phyloP scores from a whole-genome alignment of 257 asterid genomes.

The Gentiana macrophylla region DNA sequence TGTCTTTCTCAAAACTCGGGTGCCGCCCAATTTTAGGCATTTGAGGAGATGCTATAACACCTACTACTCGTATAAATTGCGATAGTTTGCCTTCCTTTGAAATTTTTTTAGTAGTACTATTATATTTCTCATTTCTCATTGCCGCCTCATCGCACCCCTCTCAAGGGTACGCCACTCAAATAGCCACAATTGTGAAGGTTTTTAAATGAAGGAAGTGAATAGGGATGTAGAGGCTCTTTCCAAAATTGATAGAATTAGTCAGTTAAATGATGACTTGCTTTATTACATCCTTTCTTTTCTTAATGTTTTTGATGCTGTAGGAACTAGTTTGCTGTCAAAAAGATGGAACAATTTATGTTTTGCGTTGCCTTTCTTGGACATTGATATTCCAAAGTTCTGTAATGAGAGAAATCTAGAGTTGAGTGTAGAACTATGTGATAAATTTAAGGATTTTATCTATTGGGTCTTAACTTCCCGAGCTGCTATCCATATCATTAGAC shows the following conservation, averaged over 20 bases:
- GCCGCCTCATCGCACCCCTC: too few relatives aligned
- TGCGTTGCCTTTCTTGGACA: constrained; percentile 7
- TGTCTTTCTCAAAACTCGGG: too few relatives aligned
- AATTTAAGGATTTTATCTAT: constrained; percentile 6
- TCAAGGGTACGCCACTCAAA: too few relatives aligned
- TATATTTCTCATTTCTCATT: too few relatives aligned
- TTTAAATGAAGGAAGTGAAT: too few relatives aligned
- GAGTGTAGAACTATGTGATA: background rate
- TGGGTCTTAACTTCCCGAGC: constrained; percentile 7
- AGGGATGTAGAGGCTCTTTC: too few relatives aligned
- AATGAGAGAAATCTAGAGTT: background rate
- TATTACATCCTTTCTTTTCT: constrained; percentile 6
- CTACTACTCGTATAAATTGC: too few relatives aligned
- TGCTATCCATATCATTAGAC: background rate
- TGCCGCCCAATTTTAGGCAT: too few relatives aligned
- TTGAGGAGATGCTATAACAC: too few relatives aligned
- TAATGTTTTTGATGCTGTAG: background rate
- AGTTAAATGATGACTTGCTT: constrained; percentile 1
- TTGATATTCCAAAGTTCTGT: background rate
- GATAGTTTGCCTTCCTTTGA: too few relatives aligned
- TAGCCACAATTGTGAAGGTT: too few relatives aligned
- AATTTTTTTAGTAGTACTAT: too few relatives aligned
- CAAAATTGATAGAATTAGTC: constrained; percentile 2
- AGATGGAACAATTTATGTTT: constrained; percentile 5
- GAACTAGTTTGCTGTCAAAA: background rate